Percentiles rank a stretch among this genome's conserved stretches.
Conservation (phyloP, 2,329 filamentous ascomycete genomes). For the Cladosporium sphaerospermum region DNA sequence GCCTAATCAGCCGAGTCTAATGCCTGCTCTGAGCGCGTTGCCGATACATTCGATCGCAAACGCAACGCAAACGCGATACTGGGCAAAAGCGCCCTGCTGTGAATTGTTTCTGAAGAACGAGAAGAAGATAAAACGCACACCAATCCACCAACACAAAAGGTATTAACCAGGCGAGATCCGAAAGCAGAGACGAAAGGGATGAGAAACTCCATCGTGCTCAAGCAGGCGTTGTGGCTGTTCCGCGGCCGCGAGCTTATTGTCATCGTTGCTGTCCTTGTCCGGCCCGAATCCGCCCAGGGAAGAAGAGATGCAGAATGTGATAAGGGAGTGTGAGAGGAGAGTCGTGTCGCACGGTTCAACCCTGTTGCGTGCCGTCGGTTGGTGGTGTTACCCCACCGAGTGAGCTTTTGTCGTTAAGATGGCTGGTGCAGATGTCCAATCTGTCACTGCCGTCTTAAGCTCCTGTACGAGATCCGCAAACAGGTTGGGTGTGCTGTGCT, state of each 20-base stretch:
- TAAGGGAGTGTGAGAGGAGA: slow-evolving; percentile 1
- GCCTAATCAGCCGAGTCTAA: slow-evolving; percentile 5
- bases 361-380: not conserved
- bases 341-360: slow-evolving; percentile 5
- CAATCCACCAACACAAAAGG: not conserved
- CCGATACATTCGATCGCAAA: not conserved
- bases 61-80: not conserved
- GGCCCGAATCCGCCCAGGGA: not conserved
- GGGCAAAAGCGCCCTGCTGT: not conserved
- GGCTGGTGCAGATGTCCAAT: not conserved
- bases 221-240: slow-evolving; percentile 2
- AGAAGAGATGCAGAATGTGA: not conserved
- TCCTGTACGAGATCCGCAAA: not conserved
- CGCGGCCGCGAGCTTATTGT: slow-evolving; percentile 13
- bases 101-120: not conserved
- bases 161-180: not conserved
- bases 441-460: too few species aligned
- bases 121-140: not conserved
- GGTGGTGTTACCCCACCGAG: slow-evolving; percentile 8
- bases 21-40: too few species aligned
- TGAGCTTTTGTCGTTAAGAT: not conserved
- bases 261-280: slow-evolving; percentile 11
- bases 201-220: slow-evolving; percentile 13
- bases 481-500: slow-evolving; percentile 9
- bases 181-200: slow-evolving; percentile 3